Evolutionary conservation across 257 asterid species (phyloP), one percentile per base, ranked within the genome.

Genomic region (Salvia hispanica): DNA sequence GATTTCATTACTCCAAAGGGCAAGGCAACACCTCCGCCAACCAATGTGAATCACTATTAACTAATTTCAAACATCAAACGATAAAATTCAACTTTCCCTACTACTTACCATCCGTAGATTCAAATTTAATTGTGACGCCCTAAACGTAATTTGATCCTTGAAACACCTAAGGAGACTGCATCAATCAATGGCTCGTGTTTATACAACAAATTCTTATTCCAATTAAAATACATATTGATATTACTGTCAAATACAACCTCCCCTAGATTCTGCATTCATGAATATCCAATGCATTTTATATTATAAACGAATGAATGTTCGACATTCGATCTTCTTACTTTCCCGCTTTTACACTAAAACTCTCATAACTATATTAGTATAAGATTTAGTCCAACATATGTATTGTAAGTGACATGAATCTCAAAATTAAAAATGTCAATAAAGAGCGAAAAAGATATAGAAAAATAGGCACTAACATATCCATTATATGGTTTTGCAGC

Each of bases 221-320:
- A n/a, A 47, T 8, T 5, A 39, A 39, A 39, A 39, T 5, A 47
- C 13, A 11, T 46, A 46, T 9, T 10, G 1, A 52, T 12, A 18
- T 53, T 5, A 54, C 14, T 54, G 8, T 6, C 14, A 54, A 25
- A 54, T 54, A 14, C 37, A 54, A 37, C 36, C 59, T 21, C 15
- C 59, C 36, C 59, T 54, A 54, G 39, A 54, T 54, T 54, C 39
- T 54, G 54, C 54, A n/a, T 47, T 47, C 25, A n/a, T 8, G 21
- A n/a, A 47, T 47, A 39, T 5, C 50, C 15, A 10, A 46, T 47
- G 3, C 14, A 47, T 47, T 7, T 39, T 5, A 6, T 39, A 39
- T 39, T 39, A 6, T 5, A 5, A 5, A 6, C 7, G 2, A 36
- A 36, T 36, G 7, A 39, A 39, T 39, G 43, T 39, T 39, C 8